A percentile compares a stretch with the other conserved stretches of the same genome.
These are phyloP conservation scores for Sorghum bicolor DNA, from an alignment of 176 grass and related monocot species.

Conservation along the genomic window DNA sequence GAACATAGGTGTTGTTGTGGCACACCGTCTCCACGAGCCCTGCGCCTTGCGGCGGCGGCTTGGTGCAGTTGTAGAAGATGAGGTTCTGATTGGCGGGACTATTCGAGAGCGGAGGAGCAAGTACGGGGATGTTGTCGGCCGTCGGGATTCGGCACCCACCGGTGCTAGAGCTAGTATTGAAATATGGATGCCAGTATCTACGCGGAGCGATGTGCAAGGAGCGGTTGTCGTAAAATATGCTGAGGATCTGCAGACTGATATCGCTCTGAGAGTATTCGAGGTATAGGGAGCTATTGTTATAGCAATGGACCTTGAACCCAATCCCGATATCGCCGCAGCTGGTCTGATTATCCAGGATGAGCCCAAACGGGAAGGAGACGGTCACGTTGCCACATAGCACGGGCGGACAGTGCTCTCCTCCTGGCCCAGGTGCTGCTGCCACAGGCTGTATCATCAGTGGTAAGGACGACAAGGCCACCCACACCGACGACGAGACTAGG, in stretches of 20 bases:
- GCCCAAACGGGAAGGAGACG: not conserved
- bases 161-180: accelerated
- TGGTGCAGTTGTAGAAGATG: not conserved
- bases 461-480: no score
- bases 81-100: not conserved
- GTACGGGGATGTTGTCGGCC: not conserved
- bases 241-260: accelerated
- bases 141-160: not conserved
- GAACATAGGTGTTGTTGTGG: not conserved
- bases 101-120: not conserved
- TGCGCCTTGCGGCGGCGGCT: not conserved
- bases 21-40: not conserved
- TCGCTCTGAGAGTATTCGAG: not conserved
- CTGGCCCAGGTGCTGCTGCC: not conserved
- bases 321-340: accelerated
- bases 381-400: not conserved
- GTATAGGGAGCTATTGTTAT: accelerated
- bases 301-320: not conserved
- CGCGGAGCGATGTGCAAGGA: constrained; percentile 7
- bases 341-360: not conserved
- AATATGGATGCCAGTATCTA: accelerated
- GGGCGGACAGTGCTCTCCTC: not conserved
- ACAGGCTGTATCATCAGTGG: not conserved
- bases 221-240: constrained; percentile 7
- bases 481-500: no score